Conservation (phyloP, 345 rosid genomes). For the Populus ilicifolia region DNA sequence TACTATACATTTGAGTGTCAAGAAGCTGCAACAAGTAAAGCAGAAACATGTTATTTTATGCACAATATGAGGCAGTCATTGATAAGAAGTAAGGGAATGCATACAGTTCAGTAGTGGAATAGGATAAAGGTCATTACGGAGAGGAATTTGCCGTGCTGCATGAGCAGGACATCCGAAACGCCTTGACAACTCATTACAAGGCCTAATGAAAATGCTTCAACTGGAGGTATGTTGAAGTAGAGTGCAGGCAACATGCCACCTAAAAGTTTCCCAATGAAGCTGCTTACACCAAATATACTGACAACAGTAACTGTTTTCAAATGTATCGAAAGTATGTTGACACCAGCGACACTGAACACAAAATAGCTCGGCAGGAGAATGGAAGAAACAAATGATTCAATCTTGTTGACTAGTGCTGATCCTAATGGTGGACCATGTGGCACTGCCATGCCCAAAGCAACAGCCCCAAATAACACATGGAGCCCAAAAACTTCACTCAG, state of each 20-base stretch:
- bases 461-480: conserved; percentile 36
- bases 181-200: conserved; percentile 51
- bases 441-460: conserved; percentile 37
- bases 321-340: neutral
- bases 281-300: conserved; percentile 2
- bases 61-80: neutral
- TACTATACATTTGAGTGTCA: conserved; percentile 13
- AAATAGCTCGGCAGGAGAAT: conserved; percentile 27
- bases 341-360: conserved; percentile 10
- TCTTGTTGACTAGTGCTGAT: conserved; percentile 36
- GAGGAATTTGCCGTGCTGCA: conserved; percentile 7
- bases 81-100: neutral
- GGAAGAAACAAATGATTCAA: conserved; percentile 30
- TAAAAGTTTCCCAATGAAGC: conserved; percentile 29
- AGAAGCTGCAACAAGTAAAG: conserved; percentile 14
- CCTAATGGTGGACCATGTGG: conserved; percentile 57
- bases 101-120: neutral
- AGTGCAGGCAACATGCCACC: conserved; percentile 35
- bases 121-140: neutral
- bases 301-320: neutral
- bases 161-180: conserved; percentile 27
- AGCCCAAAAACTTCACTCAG: conserved; percentile 26
- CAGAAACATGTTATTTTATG: neutral
- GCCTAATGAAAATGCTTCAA: conserved; percentile 42
- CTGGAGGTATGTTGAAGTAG: conserved; percentile 38